Base-by-base conservation (phyloP, 306 rosid genomes). In the Adenanthera pavonina region DNA sequence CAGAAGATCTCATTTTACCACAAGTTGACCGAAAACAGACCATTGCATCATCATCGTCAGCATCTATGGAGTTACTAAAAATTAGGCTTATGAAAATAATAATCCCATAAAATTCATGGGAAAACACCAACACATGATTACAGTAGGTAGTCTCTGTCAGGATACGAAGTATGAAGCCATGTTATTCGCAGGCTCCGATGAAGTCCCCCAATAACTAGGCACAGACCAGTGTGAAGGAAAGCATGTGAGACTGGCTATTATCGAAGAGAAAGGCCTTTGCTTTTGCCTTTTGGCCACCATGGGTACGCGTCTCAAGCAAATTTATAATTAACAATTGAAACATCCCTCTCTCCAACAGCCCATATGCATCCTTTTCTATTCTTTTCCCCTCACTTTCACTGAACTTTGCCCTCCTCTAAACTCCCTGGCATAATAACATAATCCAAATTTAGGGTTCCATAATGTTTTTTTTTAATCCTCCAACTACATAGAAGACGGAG, bases 221-320 rank as follows among this genome's bases (percentile, higher is more conserved):
- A 77, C 47, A 46, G 76, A 78, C 62, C 72, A 68, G 83, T 72
- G 72, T 15, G 34, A 56, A 56, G 69, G 43, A 38, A 72, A 72
- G 83, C 94, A 92, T 90, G 94, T 88, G 93, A 82, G 78, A 35
- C 4, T 59, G 78, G 82, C 41, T 53, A 79, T 7, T 87, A 83
- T 85, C 86, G 86, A 88, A 82, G 81, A 70, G 80, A 82, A 81
- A 84, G 82, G 73, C 74, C 80, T 47, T n/a, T 75, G 85, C 88
- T 87, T 86, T 89, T 81, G 88, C 84, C 88, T 87, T 86, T 89
- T 79, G 87, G 85, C 81, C 92, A 68, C 78, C 81, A 53, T 38
- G 77, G 87, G 53, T 82, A 67, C 91, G 81, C 46, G 36, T 90
- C 89, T 91, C 92, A 77, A 89, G 81, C 81, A 85, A 84, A 82